phyloP scores from a whole-genome alignment of 1,284 basidiomycete genomes.

The Malassezia brasiliensis region DNA sequence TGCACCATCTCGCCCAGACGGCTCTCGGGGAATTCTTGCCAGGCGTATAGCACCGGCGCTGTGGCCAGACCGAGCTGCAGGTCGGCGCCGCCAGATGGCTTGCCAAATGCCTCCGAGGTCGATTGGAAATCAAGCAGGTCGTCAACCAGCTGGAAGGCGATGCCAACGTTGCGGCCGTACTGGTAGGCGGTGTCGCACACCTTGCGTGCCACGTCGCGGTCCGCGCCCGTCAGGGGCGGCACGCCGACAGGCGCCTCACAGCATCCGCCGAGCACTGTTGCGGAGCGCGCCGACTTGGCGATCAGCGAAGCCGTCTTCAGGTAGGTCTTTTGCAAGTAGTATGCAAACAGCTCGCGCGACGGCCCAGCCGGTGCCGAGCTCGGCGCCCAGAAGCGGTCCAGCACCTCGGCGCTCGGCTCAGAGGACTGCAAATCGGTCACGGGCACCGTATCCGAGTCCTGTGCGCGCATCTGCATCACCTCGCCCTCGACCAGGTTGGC shows the following conservation, averaged over 20 bases:
- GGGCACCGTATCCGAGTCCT: constrained; percentile 18
- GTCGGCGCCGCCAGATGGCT: constrained; percentile 72
- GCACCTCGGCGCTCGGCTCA: constrained; percentile 1
- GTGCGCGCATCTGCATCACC: constrained; percentile 65
- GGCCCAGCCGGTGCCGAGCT: constrained; percentile 25
- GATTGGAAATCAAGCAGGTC: constrained; percentile 81
- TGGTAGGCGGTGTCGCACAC: constrained; percentile 91
- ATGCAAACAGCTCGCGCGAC: constrained; percentile 61
- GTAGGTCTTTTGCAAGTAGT: constrained; percentile 88
- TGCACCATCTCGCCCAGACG: constrained; percentile 63
- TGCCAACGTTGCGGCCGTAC: constrained; percentile 74
- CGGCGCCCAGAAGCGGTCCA: constrained; percentile 15
- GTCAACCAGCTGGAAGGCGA: constrained; percentile 69
- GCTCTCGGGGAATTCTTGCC: constrained; percentile 65
- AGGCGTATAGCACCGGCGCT: constrained; percentile 86
- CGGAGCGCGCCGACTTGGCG: constrained; percentile 80
- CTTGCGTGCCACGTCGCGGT: constrained; percentile 41
- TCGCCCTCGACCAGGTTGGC: constrained; percentile 95
- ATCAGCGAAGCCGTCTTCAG: constrained; percentile 92
- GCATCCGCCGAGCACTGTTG: constrained; percentile 80
- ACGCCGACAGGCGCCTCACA: constrained; percentile 54
- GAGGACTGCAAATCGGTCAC: constrained; percentile 15
- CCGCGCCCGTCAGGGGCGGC: constrained; percentile 2
- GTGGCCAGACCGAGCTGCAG: constrained; percentile 78
- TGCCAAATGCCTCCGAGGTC: constrained; percentile 60